phyloP scores from a whole-genome alignment of 2,329 filamentous ascomycete species.

The Cercospora sp. region DNA sequence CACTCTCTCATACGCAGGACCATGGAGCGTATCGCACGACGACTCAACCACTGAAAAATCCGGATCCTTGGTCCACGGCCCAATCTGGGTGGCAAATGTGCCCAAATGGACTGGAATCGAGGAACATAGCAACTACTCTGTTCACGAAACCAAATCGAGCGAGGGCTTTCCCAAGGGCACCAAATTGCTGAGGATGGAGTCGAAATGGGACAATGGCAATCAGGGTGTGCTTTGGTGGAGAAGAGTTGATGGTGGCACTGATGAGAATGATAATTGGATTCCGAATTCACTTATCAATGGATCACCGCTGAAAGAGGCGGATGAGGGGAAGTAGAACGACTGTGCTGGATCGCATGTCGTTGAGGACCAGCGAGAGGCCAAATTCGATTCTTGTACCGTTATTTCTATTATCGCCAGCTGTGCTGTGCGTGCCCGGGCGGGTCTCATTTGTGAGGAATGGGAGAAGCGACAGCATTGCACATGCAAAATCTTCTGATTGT shows the following conservation, averaged over 20 bases:
- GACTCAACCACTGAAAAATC: neutral
- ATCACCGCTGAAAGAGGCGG: neutral
- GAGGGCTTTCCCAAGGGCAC: conserved; percentile 3
- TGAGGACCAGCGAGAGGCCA: neutral
- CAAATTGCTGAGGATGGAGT: conserved; percentile 7
- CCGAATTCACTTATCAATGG: neutral
- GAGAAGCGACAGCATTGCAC: no score
- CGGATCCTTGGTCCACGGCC: conserved; percentile 7
- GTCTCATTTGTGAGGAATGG: neutral
- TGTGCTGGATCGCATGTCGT: neutral
- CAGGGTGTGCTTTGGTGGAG: conserved; percentile 13
- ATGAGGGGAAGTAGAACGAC: neutral
- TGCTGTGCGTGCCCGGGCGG: neutral
- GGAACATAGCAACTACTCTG: conserved; percentile 1
- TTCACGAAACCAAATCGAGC: neutral
- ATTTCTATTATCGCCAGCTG: neutral
- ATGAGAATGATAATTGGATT: neutral
- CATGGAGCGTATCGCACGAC: neutral
- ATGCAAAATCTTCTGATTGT: no score
- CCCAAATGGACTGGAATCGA: conserved; percentile 5
- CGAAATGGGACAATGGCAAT: conserved; percentile 1
- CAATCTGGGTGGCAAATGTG: conserved; percentile 12
- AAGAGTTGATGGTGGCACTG: neutral
- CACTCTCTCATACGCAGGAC: conserved; percentile 7
- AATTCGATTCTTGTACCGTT: neutral